Conservation (phyloP, 108 stramenopile species). For the Pinguiococcus pyrenoidosus region DNA sequence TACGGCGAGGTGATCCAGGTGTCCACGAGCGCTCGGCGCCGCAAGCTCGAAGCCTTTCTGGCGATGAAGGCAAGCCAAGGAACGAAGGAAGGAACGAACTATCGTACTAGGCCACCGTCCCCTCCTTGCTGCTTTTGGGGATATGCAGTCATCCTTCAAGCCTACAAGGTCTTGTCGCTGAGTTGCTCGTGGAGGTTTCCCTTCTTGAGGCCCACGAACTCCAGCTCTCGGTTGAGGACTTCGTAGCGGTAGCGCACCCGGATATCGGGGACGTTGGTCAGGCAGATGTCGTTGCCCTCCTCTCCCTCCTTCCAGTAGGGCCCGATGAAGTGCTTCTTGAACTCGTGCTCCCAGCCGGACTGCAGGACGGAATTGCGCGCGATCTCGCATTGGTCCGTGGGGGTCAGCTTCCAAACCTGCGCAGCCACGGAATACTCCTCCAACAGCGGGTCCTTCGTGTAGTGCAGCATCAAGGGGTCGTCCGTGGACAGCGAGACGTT, state of each 20-base stretch:
- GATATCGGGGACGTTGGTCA: constrained; percentile 46
- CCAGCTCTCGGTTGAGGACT: constrained; percentile 5
- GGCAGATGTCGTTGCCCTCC: constrained; percentile 33
- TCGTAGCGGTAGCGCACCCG: constrained; percentile 40
- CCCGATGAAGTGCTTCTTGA: constrained; percentile 88
- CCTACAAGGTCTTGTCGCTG: too few relatives aligned
- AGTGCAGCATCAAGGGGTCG: constrained; percentile 93
- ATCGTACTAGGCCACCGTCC: too few relatives aligned
- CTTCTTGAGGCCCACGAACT: too few relatives aligned
- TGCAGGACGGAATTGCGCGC: constrained; percentile 87
- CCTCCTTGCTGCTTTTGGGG: too few relatives aligned
- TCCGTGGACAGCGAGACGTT: constrained; percentile 95
- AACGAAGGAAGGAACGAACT: too few relatives aligned
- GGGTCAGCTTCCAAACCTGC: constrained; percentile 78
- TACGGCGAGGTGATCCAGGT: too few relatives aligned
- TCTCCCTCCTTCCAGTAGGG: background rate
- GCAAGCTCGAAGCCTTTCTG: too few relatives aligned
- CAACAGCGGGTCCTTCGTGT: constrained; percentile 90
- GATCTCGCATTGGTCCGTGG: constrained; percentile 94
- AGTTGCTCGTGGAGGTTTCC: too few relatives aligned
- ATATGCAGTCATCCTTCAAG: too few relatives aligned
- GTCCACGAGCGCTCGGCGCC: too few relatives aligned
- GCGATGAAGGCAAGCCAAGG: too few relatives aligned
- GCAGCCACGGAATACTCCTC: constrained; percentile 92
- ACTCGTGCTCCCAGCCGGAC: constrained; percentile 79